Evolutionary conservation across 768 basidiomycete species (phyloP).

Genomic region (Nidularia pulvinata): DNA sequence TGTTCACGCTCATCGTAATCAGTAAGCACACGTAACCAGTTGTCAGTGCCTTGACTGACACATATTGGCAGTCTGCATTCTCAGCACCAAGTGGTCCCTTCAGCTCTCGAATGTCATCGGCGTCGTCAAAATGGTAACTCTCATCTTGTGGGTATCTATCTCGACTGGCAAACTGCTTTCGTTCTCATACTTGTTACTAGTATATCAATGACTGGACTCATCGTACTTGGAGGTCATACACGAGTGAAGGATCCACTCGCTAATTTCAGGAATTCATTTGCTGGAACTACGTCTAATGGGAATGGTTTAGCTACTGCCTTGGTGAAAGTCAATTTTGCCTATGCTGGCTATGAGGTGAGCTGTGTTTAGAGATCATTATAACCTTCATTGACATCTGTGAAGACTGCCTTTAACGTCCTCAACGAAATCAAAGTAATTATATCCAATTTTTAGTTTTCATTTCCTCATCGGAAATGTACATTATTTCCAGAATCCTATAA

Average conservation of each 20-base stretch:
- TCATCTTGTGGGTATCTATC: slow-evolving; percentile 20
- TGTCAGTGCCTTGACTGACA: not conserved
- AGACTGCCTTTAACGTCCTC: slow-evolving; percentile 46
- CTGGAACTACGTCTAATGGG: slow-evolving; percentile 47
- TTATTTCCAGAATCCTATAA: slow-evolving; percentile 31
- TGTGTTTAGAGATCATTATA: not conserved
- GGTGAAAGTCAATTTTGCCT: slow-evolving; percentile 35
- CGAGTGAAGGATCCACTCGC: slow-evolving; percentile 53
- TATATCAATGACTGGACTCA: slow-evolving; percentile 56
- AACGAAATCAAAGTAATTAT: slow-evolving; percentile 33
- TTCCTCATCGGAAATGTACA: not conserved
- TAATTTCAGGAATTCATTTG: slow-evolving; percentile 60
- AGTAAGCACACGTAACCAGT: slow-evolving; percentile 12
- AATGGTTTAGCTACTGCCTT: slow-evolving; percentile 39
- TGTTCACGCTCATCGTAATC: slow-evolving; percentile 24
- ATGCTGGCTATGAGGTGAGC: slow-evolving; percentile 31
- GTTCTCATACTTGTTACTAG: slow-evolving; percentile 10
- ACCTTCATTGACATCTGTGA: not conserved
- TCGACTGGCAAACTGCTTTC: not conserved
- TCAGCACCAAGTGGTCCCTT: slow-evolving; percentile 35
- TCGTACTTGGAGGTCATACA: slow-evolving; percentile 59
- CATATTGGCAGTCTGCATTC: slow-evolving; percentile 20
- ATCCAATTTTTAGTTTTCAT: not conserved
- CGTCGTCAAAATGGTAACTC: slow-evolving; percentile 25
- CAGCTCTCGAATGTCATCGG: slow-evolving; percentile 30